Percentiles rank a stretch among this genome's conserved stretches.
phyloP scores from a whole-genome alignment of 768 basidiomycete species.

The Trametes elegans region DNA sequence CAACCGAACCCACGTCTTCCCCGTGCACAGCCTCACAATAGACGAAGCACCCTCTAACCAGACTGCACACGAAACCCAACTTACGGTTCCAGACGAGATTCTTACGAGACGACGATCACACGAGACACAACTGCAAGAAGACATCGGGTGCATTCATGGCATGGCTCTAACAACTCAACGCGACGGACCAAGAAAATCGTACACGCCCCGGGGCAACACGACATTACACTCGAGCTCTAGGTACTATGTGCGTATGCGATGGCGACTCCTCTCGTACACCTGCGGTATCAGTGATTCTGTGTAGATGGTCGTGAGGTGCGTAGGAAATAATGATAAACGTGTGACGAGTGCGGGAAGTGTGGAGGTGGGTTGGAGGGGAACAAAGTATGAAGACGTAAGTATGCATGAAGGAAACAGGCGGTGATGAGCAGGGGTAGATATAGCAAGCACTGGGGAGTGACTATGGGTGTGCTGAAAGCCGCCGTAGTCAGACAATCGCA shows the following conservation, averaged over 20 bases:
- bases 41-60: too few species aligned
- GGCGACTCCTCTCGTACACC: not conserved
- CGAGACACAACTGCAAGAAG: not conserved
- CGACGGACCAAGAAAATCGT: not conserved
- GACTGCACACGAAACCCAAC: too few species aligned
- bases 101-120: too few species aligned
- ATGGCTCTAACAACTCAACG: not conserved
- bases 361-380: not conserved
- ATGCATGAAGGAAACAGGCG: not conserved
- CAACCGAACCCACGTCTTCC: not conserved
- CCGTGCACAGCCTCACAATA: too few species aligned
- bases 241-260: constrained; percentile 7
- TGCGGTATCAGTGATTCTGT: not conserved
- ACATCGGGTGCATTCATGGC: not conserved
- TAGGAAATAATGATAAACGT: constrained; percentile 15
- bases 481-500: too few species aligned
- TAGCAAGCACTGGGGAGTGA: too few species aligned
- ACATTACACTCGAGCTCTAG: constrained; percentile 15
- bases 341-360: not conserved
- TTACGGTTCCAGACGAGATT: too few species aligned
- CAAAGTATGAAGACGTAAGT: not conserved
- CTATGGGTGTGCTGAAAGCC: too few species aligned
- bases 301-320: not conserved
- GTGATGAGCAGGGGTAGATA: too few species aligned
- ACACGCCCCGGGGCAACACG: constrained; percentile 13